A percentile compares a stretch with the other conserved stretches of the same genome.
These are phyloP conservation scores for Escovopsis weberi DNA, from an alignment of 2,329 filamentous ascomycete genomes.

Conservation along the genomic window DNA sequence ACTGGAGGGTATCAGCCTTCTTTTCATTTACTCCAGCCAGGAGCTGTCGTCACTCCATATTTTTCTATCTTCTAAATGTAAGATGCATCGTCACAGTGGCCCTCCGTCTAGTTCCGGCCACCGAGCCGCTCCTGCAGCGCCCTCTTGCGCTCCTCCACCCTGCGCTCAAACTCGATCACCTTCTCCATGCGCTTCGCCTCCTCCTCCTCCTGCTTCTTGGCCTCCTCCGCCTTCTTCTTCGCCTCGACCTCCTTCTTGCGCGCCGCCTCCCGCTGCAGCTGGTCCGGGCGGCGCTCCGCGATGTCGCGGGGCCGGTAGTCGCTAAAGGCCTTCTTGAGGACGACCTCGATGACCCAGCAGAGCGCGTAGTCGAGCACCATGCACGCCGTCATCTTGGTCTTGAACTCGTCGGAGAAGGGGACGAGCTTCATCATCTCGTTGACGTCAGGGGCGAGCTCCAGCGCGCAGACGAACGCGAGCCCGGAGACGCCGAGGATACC, in stretches of 20 bases:
- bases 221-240: conserved; percentile 32
- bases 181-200: conserved; percentile 39
- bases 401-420: conserved; percentile 80
- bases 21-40: no score
- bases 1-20: no score
- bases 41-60: background rate
- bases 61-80: no score
- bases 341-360: conserved; percentile 79
- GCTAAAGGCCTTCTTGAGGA: conserved; percentile 72
- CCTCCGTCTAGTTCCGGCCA: conserved; percentile 13
- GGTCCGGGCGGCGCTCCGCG: conserved; percentile 70
- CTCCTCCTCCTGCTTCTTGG: conserved; percentile 33
- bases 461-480: conserved; percentile 87
- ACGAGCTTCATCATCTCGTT: conserved; percentile 89
- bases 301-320: conserved; percentile 93
- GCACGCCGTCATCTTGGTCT: conserved; percentile 63
- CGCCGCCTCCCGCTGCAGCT: conserved; percentile 60
- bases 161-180: conserved; percentile 45
- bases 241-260: conserved; percentile 47
- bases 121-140: conserved; percentile 33
- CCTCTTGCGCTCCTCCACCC: conserved; percentile 35
- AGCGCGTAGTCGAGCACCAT: conserved; percentile 82
- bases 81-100: background rate
- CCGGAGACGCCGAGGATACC: conserved; percentile 80
- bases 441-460: conserved; percentile 88